phyloP scores from a whole-genome alignment of 805 yeast genomes.

The Zygotorulaspora florentina region DNA sequence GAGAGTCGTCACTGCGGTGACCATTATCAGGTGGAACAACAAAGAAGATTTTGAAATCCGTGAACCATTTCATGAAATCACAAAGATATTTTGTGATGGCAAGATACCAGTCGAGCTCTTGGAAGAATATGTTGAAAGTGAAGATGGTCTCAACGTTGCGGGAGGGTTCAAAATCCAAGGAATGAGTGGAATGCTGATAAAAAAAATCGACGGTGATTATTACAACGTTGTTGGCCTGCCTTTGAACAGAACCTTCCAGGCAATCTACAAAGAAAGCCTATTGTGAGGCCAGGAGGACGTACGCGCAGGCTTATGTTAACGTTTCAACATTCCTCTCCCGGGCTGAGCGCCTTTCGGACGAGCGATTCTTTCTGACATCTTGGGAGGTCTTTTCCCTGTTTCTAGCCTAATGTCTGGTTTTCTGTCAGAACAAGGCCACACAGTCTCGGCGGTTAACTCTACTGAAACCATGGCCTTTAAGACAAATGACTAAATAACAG shows the following conservation, averaged over 20 bases:
- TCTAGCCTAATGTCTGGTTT: no score
- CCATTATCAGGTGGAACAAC: conserved; percentile 36
- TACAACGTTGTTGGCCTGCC: conserved; percentile 89
- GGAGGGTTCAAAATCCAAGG: conserved; percentile 91
- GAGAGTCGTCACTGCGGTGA: conserved; percentile 52
- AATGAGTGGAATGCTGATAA: conserved; percentile 60
- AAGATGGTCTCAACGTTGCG: conserved; percentile 79
- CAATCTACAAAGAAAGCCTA: conserved; percentile 9
- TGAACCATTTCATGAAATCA: conserved; percentile 39
- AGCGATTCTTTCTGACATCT: no score
- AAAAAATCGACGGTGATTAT: conserved; percentile 69
- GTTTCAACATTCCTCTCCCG: background rate
- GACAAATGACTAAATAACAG: no score
- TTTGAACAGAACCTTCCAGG: conserved; percentile 45
- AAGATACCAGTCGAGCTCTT: conserved; percentile 52
- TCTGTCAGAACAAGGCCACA: no score
- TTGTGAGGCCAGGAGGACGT: background rate
- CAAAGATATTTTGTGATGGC: conserved; percentile 41
- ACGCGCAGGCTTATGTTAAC: background rate
- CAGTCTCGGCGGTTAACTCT: no score
- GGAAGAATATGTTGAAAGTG: conserved; percentile 56
- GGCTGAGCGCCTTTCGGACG: no score
- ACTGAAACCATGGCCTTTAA: no score
- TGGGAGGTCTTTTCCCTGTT: no score
- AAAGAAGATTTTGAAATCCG: conserved; percentile 8